phyloP scores from a whole-genome alignment of 257 asterid genomes.

The Marsdenia floribunda region DNA sequence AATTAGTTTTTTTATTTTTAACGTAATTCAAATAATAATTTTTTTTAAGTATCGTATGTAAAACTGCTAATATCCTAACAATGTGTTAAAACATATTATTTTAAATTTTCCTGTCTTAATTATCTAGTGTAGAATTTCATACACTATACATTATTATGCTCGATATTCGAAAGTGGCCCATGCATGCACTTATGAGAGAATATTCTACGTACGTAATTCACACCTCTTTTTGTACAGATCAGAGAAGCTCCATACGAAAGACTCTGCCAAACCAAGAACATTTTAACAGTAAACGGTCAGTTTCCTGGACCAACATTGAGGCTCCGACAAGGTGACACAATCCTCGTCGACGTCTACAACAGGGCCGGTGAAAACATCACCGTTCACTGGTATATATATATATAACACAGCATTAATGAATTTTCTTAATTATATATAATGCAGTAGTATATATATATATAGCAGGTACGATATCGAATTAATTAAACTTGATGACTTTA shows the following conservation, averaged over 20 bases:
- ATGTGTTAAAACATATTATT: no score
- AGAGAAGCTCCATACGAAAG: conserved; percentile 26
- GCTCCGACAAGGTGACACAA: conserved; percentile 33
- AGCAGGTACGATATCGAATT: background rate
- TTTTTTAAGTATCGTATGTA: no score
- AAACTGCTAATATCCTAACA: no score
- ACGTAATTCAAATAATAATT: no score
- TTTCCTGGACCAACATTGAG: conserved; percentile 50
- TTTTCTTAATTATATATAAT: no score
- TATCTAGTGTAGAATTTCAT: no score
- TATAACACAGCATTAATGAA: no score
- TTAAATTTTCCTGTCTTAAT: no score
- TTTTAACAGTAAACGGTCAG: conserved; percentile 46
- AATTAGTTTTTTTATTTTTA: no score
- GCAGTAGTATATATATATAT: background rate
- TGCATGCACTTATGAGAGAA: no score
- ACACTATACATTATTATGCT: no score
- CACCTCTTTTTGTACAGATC: conserved; percentile 18
- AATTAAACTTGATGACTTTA: background rate
- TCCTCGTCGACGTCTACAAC: conserved; percentile 31
- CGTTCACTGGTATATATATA: conserved; percentile 37
- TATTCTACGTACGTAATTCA: background rate
- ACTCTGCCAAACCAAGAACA: conserved; percentile 44
- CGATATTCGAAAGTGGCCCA: no score
- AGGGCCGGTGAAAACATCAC: conserved; percentile 36